Percentiles rank a stretch among this genome's conserved stretches.
phyloP scores from a whole-genome alignment of 306 rosid genomes.

The Sindora glabra region DNA sequence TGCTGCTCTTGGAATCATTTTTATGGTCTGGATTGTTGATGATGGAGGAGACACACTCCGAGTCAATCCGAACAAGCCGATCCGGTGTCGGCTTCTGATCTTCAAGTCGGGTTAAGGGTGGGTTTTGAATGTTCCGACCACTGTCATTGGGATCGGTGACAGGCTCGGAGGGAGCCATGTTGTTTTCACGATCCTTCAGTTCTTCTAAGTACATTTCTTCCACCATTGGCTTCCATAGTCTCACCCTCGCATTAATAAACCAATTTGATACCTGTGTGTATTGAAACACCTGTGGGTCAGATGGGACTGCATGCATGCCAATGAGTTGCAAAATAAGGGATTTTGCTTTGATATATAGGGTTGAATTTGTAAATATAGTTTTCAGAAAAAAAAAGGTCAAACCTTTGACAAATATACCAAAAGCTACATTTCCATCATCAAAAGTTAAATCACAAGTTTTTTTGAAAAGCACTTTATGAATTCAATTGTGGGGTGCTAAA shows the following conservation, averaged over 20 bases:
- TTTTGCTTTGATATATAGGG: too few relatives aligned
- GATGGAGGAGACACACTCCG: conserved; percentile 62
- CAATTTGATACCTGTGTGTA: conserved; percentile 92
- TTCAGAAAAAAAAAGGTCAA: too few relatives aligned
- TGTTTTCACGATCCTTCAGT: conserved; percentile 50
- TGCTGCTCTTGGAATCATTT: too few relatives aligned
- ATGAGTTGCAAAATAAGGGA: too few relatives aligned
- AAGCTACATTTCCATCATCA: too few relatives aligned
- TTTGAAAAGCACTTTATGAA: too few relatives aligned
- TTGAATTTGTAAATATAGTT: too few relatives aligned
- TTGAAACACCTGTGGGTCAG: conserved; percentile 1
- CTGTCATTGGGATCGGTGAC: conserved; percentile 16
- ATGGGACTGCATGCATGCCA: too few relatives aligned
- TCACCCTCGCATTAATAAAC: conserved; percentile 95
- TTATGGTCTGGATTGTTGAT: conserved; percentile 39
- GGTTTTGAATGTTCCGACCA: conserved; percentile 9
- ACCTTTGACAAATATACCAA: too few relatives aligned
- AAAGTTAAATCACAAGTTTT: too few relatives aligned
- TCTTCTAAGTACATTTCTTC: conserved; percentile 93
- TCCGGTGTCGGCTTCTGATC: conserved; percentile 48
- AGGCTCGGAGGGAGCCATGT: conserved; percentile 39
- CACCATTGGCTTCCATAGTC: conserved; percentile 99
- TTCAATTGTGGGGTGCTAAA: too few relatives aligned
- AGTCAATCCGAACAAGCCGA: conserved; percentile 48
- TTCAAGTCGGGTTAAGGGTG: conserved; percentile 2